These are phyloP conservation scores for Populus tomentosa DNA, from an alignment of 441 rosid genomes.

Conservation along the genomic window DNA sequence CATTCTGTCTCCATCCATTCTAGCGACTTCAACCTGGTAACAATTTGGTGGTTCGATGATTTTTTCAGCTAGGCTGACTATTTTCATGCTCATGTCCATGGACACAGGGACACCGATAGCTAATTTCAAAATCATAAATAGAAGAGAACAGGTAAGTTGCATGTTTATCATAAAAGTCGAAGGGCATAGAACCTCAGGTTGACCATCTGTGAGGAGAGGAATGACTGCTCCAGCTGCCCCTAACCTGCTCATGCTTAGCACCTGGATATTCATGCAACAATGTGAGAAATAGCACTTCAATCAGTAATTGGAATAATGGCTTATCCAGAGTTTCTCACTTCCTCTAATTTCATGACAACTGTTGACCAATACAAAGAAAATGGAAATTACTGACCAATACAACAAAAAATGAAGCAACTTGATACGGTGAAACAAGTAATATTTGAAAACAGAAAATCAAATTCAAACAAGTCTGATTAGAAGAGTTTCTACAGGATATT, in stretches of 20 bases:
- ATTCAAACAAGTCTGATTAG: background rate
- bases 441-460: background rate
- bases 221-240: constrained; percentile 53
- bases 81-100: background rate
- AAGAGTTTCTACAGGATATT: background rate
- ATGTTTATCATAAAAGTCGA: background rate
- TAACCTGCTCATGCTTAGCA: constrained; percentile 55
- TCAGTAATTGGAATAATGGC: background rate
- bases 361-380: background rate
- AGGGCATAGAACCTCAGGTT: constrained; percentile 31
- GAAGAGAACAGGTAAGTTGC: background rate
- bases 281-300: background rate
- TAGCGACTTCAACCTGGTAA: background rate
- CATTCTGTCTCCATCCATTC: background rate
- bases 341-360: background rate
- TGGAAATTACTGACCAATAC: background rate
- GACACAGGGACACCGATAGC: background rate
- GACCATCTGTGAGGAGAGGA: constrained; percentile 43
- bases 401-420: background rate
- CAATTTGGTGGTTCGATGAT: background rate
- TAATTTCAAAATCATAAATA: no score
- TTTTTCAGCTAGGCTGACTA: background rate
- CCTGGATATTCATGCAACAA: constrained; percentile 33
- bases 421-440: background rate
- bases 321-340: background rate